phyloP scores from a whole-genome alignment of 768 basidiomycete species.

The Mycena polygramma region DNA sequence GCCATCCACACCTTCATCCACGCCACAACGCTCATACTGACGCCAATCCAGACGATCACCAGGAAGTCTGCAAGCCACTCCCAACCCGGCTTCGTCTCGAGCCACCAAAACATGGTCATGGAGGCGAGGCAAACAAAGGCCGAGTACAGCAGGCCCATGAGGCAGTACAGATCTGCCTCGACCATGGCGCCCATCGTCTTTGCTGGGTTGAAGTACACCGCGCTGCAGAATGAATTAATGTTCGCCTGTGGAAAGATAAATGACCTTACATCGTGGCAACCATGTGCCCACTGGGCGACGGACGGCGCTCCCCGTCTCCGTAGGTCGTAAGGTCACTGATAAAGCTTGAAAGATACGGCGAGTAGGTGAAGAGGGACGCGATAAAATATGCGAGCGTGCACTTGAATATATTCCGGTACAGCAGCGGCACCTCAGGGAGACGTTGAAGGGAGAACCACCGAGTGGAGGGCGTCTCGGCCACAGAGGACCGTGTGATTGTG shows the following conservation, averaged over 20 bases:
- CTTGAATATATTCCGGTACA: conserved; percentile 86
- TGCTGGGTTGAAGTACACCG: conserved; percentile 93
- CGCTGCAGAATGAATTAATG: conserved; percentile 52
- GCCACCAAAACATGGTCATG: conserved; percentile 84
- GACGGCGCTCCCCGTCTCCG: conserved; percentile 62
- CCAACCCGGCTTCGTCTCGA: conserved; percentile 78
- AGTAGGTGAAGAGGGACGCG: conserved; percentile 94
- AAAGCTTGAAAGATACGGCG: conserved; percentile 76
- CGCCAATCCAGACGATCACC: conserved; percentile 85
- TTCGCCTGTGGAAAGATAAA: background rate
- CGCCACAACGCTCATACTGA: conserved; percentile 84
- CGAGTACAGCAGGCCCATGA: conserved; percentile 77
- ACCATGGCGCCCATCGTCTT: conserved; percentile 95
- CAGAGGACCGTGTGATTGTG: conserved; percentile 34
- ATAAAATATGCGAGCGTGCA: conserved; percentile 93
- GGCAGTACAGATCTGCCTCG: conserved; percentile 88
- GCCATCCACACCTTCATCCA: conserved; percentile 95
- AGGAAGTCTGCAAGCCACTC: conserved; percentile 81
- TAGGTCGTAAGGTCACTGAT: conserved; percentile 72
- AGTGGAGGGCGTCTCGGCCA: conserved; percentile 20
- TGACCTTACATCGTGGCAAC: conserved; percentile 89
- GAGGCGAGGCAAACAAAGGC: conserved; percentile 80
- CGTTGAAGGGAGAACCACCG: conserved; percentile 38
- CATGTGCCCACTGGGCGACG: conserved; percentile 89
- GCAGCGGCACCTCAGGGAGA: conserved; percentile 56